Evolutionary conservation across 2,329 filamentous ascomycete species (phyloP).

Genomic region (Pezicula radicicola): DNA sequence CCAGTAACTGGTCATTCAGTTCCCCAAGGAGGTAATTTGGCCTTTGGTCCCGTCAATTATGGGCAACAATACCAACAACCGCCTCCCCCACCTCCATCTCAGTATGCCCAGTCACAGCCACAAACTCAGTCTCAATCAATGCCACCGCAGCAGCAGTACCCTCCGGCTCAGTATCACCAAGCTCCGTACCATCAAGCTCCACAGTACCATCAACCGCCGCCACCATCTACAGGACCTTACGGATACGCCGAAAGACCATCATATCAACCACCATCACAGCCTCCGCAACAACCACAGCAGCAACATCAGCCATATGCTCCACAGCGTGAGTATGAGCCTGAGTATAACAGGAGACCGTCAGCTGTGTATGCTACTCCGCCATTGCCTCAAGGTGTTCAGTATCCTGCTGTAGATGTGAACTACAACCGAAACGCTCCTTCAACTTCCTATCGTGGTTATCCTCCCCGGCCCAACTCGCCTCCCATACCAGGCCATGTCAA

Average conservation of each 20-base stretch:
- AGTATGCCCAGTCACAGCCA: slow-evolving; percentile 13
- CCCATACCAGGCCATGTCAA: slow-evolving; percentile 7
- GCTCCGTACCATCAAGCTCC: slow-evolving; percentile 9
- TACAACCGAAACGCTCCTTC: slow-evolving; percentile 8
- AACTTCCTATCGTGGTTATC: slow-evolving; percentile 8
- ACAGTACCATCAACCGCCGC: slow-evolving; percentile 23
- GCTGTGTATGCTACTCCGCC: slow-evolving; percentile 4
- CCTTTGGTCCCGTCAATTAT: slow-evolving; percentile 31
- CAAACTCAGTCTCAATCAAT: not conserved
- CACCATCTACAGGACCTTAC: slow-evolving; percentile 9
- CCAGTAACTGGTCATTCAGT: slow-evolving; percentile 23
- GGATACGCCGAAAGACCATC: slow-evolving; percentile 10
- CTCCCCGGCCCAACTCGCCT: slow-evolving; percentile 7
- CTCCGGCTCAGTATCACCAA: slow-evolving; percentile 4
- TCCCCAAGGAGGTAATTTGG: slow-evolving; percentile 27
- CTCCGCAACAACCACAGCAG: slow-evolving; percentile 2
- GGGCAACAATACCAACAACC: slow-evolving; percentile 11
- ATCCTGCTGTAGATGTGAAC: slow-evolving; percentile 13
- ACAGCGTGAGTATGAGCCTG: slow-evolving; percentile 14
- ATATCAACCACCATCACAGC: slow-evolving; percentile 8
- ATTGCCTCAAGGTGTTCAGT: slow-evolving; percentile 2
- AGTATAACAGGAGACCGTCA: slow-evolving; percentile 16
- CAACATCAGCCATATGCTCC: slow-evolving; percentile 9
- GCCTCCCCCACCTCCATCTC: slow-evolving; percentile 7
- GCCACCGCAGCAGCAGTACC: not conserved